Percentiles rank a stretch among this genome's conserved stretches.
phyloP scores from a whole-genome alignment of 495 filamentous ascomycete species.

The Terfezia boudieri region DNA sequence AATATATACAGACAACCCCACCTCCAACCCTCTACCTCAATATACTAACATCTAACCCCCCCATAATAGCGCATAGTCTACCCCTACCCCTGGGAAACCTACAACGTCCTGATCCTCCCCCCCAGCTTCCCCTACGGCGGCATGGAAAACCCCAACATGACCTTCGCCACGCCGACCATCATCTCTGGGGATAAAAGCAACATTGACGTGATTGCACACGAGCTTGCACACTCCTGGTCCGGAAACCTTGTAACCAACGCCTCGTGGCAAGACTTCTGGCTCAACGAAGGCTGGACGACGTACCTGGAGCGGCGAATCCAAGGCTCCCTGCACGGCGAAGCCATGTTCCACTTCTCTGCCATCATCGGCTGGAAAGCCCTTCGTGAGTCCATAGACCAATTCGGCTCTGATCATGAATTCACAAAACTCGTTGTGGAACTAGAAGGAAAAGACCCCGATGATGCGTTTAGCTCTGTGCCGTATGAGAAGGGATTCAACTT shows the following conservation, averaged over 20 bases:
- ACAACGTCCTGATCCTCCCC: slow-evolving; percentile 80
- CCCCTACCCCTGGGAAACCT: slow-evolving; percentile 78
- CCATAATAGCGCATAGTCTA: slow-evolving; percentile 43
- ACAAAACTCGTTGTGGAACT: slow-evolving; percentile 74
- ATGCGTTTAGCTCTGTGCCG: slow-evolving; percentile 75
- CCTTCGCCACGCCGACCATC: slow-evolving; percentile 81
- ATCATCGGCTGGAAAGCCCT: slow-evolving; percentile 61
- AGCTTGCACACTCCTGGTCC: slow-evolving; percentile 78
- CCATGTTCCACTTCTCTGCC: slow-evolving; percentile 75
- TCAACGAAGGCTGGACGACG: slow-evolving; percentile 80
- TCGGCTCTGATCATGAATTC: slow-evolving; percentile 66
- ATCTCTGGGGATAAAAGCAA: slow-evolving; percentile 84
- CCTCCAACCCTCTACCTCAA: neutral
- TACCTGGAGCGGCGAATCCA: slow-evolving; percentile 71
- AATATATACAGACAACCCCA: neutral
- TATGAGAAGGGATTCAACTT: slow-evolving; percentile 61
- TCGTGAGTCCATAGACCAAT: slow-evolving; percentile 51
- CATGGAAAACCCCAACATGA: slow-evolving; percentile 92
- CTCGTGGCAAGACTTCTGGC: slow-evolving; percentile 94
- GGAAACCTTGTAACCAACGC: slow-evolving; percentile 80
- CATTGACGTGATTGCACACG: slow-evolving; percentile 89
- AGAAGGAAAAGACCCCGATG: slow-evolving; percentile 80
- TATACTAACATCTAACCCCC: neutral
- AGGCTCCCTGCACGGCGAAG: slow-evolving; percentile 42
- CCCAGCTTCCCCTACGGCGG: slow-evolving; percentile 67